A percentile compares a stretch with the other conserved stretches of the same genome.
phyloP scores from a whole-genome alignment of 2,329 filamentous ascomycete genomes.

The Sphaerulina populicola region DNA sequence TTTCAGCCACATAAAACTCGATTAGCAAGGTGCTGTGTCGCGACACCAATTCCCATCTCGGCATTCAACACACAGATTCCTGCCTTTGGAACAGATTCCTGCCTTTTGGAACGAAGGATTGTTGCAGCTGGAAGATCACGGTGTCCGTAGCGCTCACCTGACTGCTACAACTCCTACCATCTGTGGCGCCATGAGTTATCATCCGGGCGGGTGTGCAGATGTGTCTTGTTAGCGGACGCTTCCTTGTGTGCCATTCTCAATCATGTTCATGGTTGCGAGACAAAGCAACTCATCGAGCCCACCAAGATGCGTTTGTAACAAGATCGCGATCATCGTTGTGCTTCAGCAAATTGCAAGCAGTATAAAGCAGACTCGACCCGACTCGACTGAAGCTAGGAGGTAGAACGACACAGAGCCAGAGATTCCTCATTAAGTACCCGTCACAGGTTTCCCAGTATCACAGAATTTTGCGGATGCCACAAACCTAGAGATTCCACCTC shows the following conservation, averaged over 20 bases:
- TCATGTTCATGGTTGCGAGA: conserved; percentile 4
- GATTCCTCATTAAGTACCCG: not conserved
- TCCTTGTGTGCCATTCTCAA: not conserved
- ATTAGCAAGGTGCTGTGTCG: not conserved
- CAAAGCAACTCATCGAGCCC: conserved; percentile 9
- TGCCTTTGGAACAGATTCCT: too few species aligned
- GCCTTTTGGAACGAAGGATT: too few species aligned
- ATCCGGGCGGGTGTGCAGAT: not conserved
- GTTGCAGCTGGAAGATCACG: not conserved
- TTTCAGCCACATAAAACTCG: not conserved
- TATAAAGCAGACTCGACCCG: conserved; percentile 10
- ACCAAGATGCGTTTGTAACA: conserved; percentile 10
- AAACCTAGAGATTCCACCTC: not conserved
- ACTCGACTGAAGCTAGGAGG: not conserved
- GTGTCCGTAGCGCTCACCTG: not conserved
- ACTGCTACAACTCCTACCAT: not conserved
- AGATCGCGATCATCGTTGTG: conserved; percentile 7
- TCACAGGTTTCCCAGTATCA: not conserved
- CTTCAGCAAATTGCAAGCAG: not conserved
- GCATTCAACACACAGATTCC: not conserved
- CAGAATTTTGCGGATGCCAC: not conserved
- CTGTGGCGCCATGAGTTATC: not conserved
- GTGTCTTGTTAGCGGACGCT: not conserved
- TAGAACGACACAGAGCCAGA: not conserved
- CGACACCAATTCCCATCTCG: not conserved